A percentile compares a stretch with the other conserved stretches of the same genome.
Evolutionary conservation across 2,329 filamentous ascomycete genomes (phyloP).

Genomic region (Cladorrhinum sp.): DNA sequence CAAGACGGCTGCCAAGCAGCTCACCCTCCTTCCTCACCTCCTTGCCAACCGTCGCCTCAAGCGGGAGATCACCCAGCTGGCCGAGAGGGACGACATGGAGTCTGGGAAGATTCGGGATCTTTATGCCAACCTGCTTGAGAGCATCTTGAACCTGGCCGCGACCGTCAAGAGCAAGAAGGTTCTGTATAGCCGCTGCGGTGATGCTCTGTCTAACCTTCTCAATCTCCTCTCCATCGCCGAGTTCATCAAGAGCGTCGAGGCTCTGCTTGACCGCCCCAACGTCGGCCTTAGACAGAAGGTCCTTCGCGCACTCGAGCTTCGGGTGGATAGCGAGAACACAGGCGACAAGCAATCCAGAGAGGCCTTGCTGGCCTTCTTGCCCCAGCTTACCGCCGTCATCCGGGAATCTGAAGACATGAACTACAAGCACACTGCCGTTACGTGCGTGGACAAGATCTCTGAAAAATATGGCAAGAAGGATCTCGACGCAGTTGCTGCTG

Average conservation of each 20-base stretch:
- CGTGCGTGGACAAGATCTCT: conserved; percentile 86
- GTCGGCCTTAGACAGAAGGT: conserved; percentile 76
- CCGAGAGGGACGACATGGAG: conserved; percentile 63
- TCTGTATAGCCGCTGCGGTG: conserved; percentile 59
- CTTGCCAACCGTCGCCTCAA: conserved; percentile 57
- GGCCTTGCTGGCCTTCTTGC: conserved; percentile 74
- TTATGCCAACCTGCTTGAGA: conserved; percentile 67
- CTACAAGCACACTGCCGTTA: conserved; percentile 81
- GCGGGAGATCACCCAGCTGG: conserved; percentile 52
- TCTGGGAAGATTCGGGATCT: conserved; percentile 63
- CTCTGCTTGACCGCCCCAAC: conserved; percentile 72
- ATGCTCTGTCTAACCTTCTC: conserved; percentile 75
- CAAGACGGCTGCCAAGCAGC: conserved; percentile 51
- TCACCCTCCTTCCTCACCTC: conserved; percentile 56
- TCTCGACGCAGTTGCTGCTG: conserved; percentile 68
- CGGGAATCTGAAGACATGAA: conserved; percentile 67
- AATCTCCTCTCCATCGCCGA: conserved; percentile 81
- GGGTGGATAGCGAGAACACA: conserved; percentile 70
- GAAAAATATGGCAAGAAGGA: conserved; percentile 97
- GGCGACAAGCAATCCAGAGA: conserved; percentile 65
- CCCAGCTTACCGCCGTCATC: conserved; percentile 74
- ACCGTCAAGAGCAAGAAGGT: conserved; percentile 55
- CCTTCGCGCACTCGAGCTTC: conserved; percentile 73
- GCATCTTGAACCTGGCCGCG: conserved; percentile 64
- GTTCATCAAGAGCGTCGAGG: conserved; percentile 84